Base-by-base conservation (phyloP, 257 asterid genomes). In the Scutellaria galericulata region DNA sequence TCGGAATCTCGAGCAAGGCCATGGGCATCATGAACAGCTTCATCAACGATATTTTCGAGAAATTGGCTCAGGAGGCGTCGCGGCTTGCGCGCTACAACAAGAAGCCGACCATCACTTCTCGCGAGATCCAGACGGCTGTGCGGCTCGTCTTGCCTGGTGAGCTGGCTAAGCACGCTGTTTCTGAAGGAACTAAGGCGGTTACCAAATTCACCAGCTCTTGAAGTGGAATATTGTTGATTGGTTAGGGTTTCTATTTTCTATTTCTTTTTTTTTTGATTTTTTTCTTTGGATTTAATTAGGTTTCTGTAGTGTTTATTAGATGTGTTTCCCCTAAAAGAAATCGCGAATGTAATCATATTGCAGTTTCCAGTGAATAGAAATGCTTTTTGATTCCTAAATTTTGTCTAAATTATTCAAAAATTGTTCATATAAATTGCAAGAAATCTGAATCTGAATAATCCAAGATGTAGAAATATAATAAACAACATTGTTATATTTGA, bases 1-100 rank as follows among this genome's bases (percentile, higher is more conserved):
- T 87, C 48, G 90, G 93, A 1, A 83, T 87, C 72, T 87, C 93
- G 5, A 87, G 90, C 89, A 87, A 87, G 73, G 90, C 93, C 10
- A 87, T 87, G 93, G 93, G 93, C 0, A 87, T 87, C 46, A 87
- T 87, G 93, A 87, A 85, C 90, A 85, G 89, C 64, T 87, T 87
- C 64, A 87, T 87, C 77, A 85, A 87, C 39, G 90, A 87, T 24
- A 87, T 87, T 7, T 87, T 87, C 40, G 90, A 87, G 87, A 87
- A 87, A 37, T 42, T 87, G 73, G 90, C 89, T 1, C 89, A 83
- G 79, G 90, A 85, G 45, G 61, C 90, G 3, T 71, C 90, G n/a
- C 57, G 83, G 7, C 86, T 87, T 0, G 90, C 90, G 0, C 68
- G 90, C 9, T 83, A 83, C 83, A 87, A 87, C 76, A 87, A 87